Conservation (phyloP, 805 yeast genomes). For the Cyberlindnera meyerae region DNA sequence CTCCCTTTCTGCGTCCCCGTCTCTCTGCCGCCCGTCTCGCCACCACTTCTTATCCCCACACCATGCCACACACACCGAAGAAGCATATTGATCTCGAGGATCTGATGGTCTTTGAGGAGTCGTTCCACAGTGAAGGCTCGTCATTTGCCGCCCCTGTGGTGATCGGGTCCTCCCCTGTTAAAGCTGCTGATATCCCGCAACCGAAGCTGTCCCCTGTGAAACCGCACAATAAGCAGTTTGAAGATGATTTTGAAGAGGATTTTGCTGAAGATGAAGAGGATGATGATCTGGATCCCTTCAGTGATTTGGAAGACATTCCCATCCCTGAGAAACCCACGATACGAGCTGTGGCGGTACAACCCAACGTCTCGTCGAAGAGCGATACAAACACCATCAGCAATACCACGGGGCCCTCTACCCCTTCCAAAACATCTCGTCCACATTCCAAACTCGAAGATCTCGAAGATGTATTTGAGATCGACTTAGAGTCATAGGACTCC, state of each 20-base stretch:
- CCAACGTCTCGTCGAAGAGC: too few species aligned
- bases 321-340: too few species aligned
- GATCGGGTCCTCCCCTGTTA: not conserved
- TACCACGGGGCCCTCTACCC: too few species aligned
- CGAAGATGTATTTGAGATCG: conserved; percentile 12
- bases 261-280: conserved; percentile 8
- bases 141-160: not conserved
- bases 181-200: not conserved
- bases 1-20: conserved; percentile 6
- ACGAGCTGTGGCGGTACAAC: too few species aligned
- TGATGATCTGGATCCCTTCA: too few species aligned
- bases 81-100: conserved; percentile 16
- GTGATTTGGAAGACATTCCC: too few species aligned
- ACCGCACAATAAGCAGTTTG: conserved; percentile 15
- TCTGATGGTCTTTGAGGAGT: conserved; percentile 19
- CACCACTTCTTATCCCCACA: not conserved
- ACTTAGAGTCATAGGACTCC: conserved; percentile 1
- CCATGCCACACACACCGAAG: not conserved
- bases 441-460: conserved; percentile 2
- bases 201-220: conserved; percentile 8
- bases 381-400: too few species aligned
- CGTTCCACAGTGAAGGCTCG: conserved; percentile 9
- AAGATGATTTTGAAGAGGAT: conserved; percentile 17
- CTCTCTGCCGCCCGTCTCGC: conserved; percentile 2
- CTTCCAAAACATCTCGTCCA: too few species aligned